phyloP scores from a whole-genome alignment of 148 eudicot species.

The Silene conica region DNA sequence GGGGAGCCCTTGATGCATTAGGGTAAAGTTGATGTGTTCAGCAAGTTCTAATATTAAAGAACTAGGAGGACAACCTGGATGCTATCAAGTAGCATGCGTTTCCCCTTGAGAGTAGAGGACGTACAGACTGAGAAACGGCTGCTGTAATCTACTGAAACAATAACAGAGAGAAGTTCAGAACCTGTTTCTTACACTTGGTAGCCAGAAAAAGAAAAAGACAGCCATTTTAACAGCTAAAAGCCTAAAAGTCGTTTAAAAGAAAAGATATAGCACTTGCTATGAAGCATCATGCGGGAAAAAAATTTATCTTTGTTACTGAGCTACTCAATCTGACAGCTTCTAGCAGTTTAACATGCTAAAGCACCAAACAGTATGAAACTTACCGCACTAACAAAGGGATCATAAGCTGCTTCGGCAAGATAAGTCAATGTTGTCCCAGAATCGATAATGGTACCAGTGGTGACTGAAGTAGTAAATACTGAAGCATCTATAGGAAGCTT shows the following conservation, averaged over 20 bases:
- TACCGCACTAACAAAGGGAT: constrained; percentile 80
- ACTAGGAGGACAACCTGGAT: constrained; percentile 51
- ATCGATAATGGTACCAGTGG: constrained; percentile 80
- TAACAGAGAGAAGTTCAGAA: not conserved
- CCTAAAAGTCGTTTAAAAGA: not conserved
- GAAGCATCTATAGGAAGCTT: constrained; percentile 53
- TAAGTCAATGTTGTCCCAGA: constrained; percentile 96
- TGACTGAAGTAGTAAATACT: constrained; percentile 61
- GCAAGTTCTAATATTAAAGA: not conserved
- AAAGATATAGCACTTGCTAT: not conserved
- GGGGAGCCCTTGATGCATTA: not conserved
- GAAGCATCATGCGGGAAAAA: not conserved
- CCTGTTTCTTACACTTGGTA: not conserved
- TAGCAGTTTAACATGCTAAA: not conserved
- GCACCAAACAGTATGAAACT: constrained; percentile 24
- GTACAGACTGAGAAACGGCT: constrained; percentile 56
- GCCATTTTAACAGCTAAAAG: not conserved
- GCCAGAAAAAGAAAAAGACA: not conserved
- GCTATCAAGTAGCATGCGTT: constrained; percentile 63
- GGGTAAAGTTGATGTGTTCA: not conserved
- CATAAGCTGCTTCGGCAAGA: constrained; percentile 82
- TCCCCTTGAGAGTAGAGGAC: constrained; percentile 60
- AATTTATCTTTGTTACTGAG: not conserved
- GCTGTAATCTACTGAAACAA: constrained; percentile 44
- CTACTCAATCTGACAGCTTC: not conserved